Evolutionary conservation across 164 flowering plant genomes (phyloP), one percentile per base, ranked within the genome.

Genomic region (Sextonia rubra): DNA sequence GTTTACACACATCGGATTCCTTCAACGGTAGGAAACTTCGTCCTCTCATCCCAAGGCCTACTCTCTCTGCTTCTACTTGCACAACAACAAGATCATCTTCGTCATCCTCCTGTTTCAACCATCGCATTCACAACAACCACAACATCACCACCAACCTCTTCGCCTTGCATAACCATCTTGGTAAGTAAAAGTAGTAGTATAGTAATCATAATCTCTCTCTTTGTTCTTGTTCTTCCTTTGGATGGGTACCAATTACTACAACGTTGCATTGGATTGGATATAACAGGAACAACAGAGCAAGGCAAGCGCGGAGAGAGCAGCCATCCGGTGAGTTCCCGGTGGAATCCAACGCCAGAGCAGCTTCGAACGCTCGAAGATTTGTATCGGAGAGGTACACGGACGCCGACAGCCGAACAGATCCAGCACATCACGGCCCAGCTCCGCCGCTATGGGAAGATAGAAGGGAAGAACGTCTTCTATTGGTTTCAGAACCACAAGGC

Each of bases 401-500:
- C 98, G 0, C 98, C 98, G 0, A 80, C 94, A 0, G 87, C 97
- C 0, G 97, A 90, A 0, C 89, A 93, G 75, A 93, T 93, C 71
- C 92, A 91, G 74, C 87, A 90, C 12, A 93, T 93, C 69, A 88
- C 98, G 0, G 80, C 91, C 1, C 93, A 90, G 78, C 92, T 93
- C 14, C 85, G 97, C 0, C 74, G 89, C 2, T 91, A 74, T n/a
- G 98, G 98, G 3, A 90, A 87, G 81, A 91, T 93, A 15, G 98
- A 93, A 74, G 95, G 98, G 20, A 93, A 93, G 79, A 93, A 93
- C 69, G 98, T 93, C 6, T 93, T 93, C 82, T 93, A 93, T 77
- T 93, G 98, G 98, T 93, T 93, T 69, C 98, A 93, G 61, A 93
- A 93, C 74, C 98, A 93, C 80, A 93, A 93, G 80, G 97, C 98